Base-by-base conservation (phyloP, 2,329 filamentous ascomycete genomes). In the Trichoderma sp. region DNA sequence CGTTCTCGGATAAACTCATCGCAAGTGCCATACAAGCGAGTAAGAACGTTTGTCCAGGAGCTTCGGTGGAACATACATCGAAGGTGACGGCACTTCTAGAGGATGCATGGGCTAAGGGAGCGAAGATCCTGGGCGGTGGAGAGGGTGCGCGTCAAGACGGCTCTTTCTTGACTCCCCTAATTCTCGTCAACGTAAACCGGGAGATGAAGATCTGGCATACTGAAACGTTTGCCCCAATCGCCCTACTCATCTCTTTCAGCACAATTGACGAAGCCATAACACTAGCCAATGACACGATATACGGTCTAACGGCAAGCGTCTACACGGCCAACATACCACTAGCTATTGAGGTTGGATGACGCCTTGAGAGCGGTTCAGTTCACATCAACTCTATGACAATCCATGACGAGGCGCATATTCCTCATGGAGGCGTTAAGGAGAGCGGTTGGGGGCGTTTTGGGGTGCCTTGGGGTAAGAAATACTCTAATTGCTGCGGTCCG, bases 231-330 rank as follows among this genome's bases (percentile, higher is more conserved):
- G 93, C 92, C 0, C 92, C 93, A 0, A 88, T 87, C 0, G 91
- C 94, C 1, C 88, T 88, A 19, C 75, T 96, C 31, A 86, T 91
- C 16, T 82, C 86, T 24, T 84, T 94, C 33, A 83, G 88, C 16
- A 83, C 80, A 1, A 90, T 92, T 56, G 91, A 93, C 35, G 90
- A 94, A 72, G 92, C 91, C 0, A 79, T 96, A 27, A 81, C 83
- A 29, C 81, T 95, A 27, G 92, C 92, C 16, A 96, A 96, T 75
- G 91, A 95, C 74, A 93, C 91, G 1, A 91, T 93, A 61, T 96
- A 94, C 76, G 92, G 92, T 4, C 84, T 96, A 14, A 83, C 84
- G 3, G 85, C 88, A 2, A 86, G 92, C 0, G 86, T 96, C 1
- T 96, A 93, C 77, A 93, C 92, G 0, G 81, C 86, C 73, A 88